Percentiles rank a stretch among this genome's conserved stretches.
Conservation (phyloP, 164 flowering plant species). For the Magnolia changhungtana region DNA sequence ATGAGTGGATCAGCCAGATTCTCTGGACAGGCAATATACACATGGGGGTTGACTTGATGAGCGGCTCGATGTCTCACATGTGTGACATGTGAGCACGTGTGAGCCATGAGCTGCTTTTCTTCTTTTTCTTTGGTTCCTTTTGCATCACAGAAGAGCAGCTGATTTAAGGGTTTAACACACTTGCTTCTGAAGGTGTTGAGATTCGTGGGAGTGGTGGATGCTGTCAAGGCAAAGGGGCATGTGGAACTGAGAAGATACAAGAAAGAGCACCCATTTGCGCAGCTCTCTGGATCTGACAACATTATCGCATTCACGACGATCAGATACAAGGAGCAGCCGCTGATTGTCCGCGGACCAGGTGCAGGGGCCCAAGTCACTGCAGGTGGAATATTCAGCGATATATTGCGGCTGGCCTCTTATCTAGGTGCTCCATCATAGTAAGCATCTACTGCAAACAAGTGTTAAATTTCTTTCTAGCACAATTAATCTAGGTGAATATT, state of each 20-base stretch:
- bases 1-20: no score
- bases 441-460: neutral
- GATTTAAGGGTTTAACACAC: neutral
- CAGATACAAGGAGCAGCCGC: conserved; percentile 83
- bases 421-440: conserved; percentile 88
- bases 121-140: neutral
- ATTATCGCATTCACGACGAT: conserved; percentile 86
- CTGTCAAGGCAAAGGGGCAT: conserved; percentile 45
- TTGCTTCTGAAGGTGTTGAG: conserved; percentile 62
- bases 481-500: neutral
- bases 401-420: conserved; percentile 81
- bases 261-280: conserved; percentile 89
- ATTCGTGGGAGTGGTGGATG: conserved; percentile 94
- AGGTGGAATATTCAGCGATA: conserved; percentile 87
- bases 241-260: conserved; percentile 73
- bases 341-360: conserved; percentile 90
- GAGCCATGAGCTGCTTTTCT: no score
- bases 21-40: no score
- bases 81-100: no score
- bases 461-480: neutral
- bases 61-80: no score
- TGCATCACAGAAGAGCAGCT: neutral
- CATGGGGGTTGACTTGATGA: no score
- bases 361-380: conserved; percentile 99
- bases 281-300: conserved; percentile 94